These are phyloP conservation scores for Globisporangium megalacanthum DNA, from an alignment of 352 stramenopile genomes.

Conservation along the genomic window DNA sequence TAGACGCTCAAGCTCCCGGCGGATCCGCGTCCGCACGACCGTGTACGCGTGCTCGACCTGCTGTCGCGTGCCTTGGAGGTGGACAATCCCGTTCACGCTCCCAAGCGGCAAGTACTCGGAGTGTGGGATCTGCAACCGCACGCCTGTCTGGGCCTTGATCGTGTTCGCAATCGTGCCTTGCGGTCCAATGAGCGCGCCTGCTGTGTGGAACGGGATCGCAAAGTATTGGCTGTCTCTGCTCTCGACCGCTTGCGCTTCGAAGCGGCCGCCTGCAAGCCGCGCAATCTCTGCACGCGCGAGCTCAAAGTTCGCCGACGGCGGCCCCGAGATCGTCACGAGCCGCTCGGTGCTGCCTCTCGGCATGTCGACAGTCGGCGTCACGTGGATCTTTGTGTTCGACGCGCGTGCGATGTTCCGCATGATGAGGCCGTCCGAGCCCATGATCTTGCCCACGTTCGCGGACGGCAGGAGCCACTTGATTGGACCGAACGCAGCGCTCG, in stretches of 20 bases:
- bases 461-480: conserved; percentile 46
- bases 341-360: conserved; percentile 40
- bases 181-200: conserved; percentile 46
- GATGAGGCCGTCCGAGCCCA: conserved; percentile 44
- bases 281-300: conserved; percentile 33
- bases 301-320: conserved; percentile 24
- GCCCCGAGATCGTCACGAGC: conserved; percentile 36
- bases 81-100: conserved; percentile 53
- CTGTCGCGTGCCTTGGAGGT: conserved; percentile 49
- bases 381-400: conserved; percentile 36
- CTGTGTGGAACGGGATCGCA: conserved; percentile 43
- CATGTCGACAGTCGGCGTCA: conserved; percentile 29
- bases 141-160: conserved; percentile 45
- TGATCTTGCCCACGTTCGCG: conserved; percentile 54
- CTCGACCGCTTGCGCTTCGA: conserved; percentile 20
- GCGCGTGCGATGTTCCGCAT: conserved; percentile 36
- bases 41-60: conserved; percentile 37
- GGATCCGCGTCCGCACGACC: conserved; percentile 28
- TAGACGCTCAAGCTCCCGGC: conserved; percentile 28
- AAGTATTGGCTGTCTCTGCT: conserved; percentile 52
- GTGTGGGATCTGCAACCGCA: conserved; percentile 48
- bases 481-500: conserved; percentile 4
- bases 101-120: conserved; percentile 49
- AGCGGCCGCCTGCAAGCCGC: conserved; percentile 31
- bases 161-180: conserved; percentile 30